Percentiles rank a stretch among this genome's conserved stretches.
These are phyloP conservation scores for Pseudogymnoascus sp. DNA, from an alignment of 2,329 filamentous ascomycete species.

Conservation along the genomic window DNA sequence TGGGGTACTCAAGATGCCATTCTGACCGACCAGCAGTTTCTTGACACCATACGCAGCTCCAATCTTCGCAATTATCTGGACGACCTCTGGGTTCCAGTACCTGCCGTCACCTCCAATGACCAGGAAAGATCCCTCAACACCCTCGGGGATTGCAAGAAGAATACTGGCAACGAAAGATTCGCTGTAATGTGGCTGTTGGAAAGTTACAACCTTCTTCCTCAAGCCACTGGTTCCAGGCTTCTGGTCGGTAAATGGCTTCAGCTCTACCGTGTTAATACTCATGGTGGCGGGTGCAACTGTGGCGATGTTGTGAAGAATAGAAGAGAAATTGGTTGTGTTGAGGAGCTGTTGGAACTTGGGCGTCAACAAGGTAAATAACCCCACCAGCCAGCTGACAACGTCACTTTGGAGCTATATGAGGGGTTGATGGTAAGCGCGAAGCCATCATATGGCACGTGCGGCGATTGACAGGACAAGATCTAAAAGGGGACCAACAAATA, in stretches of 20 bases:
- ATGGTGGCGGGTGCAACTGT: conserved; percentile 39
- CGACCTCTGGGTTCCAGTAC: conserved; percentile 94
- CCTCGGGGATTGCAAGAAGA: conserved; percentile 92
- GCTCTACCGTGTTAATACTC: conserved; percentile 69
- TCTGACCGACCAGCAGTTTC: conserved; percentile 93
- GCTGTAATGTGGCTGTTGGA: conserved; percentile 91
- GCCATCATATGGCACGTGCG: conserved; percentile 5
- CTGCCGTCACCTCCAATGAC: conserved; percentile 97
- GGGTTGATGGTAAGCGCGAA: background rate
- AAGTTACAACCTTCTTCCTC: conserved; percentile 97
- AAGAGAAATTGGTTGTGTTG: conserved; percentile 5
- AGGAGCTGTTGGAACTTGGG: background rate
- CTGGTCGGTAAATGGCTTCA: conserved; percentile 87
- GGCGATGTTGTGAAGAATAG: conserved; percentile 9
- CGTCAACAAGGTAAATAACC: conserved; percentile 7
- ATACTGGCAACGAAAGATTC: conserved; percentile 94
- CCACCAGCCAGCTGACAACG: conserved; percentile 4
- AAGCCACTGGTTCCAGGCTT: conserved; percentile 98
- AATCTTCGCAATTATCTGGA: conserved; percentile 96
- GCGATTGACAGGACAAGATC: conserved; percentile 3
- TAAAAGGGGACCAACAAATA: background rate
- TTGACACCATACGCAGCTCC: conserved; percentile 95
- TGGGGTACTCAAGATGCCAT: conserved; percentile 93
- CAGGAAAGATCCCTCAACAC: conserved; percentile 70
- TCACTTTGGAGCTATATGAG: conserved; percentile 6